Evolutionary conservation across 2,329 filamentous ascomycete species (phyloP).

Genomic region (Emydomyces testavorans): DNA sequence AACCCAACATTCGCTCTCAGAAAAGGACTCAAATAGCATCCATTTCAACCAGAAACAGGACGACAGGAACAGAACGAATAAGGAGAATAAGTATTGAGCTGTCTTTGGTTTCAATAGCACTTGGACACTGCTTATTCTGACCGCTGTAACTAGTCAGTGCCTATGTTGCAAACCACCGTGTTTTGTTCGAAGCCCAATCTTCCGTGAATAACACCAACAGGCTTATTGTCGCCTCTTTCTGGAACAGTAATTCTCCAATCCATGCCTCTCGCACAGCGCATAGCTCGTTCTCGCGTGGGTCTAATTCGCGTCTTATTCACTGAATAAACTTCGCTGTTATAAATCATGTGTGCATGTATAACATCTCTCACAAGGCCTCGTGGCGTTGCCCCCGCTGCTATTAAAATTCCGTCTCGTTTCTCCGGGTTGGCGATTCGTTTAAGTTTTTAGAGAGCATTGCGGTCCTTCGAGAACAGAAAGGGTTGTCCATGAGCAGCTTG

Average conservation of each 20-base stretch:
- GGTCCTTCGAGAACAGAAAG: background rate
- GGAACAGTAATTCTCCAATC: background rate
- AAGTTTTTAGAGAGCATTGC: background rate
- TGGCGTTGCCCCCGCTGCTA: background rate
- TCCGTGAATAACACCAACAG: background rate
- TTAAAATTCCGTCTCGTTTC: background rate
- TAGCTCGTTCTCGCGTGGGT: background rate
- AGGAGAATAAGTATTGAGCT: background rate
- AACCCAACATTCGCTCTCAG: too few species aligned
- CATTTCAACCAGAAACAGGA: too few species aligned
- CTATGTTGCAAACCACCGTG: background rate
- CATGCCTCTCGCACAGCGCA: background rate
- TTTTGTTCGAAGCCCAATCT: background rate
- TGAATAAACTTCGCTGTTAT: background rate
- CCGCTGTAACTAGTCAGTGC: too few species aligned
- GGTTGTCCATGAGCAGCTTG: background rate
- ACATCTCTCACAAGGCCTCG: background rate
- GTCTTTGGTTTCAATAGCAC: background rate
- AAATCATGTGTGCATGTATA: background rate
- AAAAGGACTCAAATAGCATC: too few species aligned
- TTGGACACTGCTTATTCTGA: background rate
- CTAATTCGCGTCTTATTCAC: background rate
- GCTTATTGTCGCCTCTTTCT: conserved; percentile 1
- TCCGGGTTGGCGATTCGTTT: background rate
- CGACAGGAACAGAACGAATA: background rate